Percentiles rank a stretch among this genome's conserved stretches.
These are phyloP conservation scores for Backusella sp. DNA, from an alignment of 192 early-diverging fungal species.

Conservation along the genomic window DNA sequence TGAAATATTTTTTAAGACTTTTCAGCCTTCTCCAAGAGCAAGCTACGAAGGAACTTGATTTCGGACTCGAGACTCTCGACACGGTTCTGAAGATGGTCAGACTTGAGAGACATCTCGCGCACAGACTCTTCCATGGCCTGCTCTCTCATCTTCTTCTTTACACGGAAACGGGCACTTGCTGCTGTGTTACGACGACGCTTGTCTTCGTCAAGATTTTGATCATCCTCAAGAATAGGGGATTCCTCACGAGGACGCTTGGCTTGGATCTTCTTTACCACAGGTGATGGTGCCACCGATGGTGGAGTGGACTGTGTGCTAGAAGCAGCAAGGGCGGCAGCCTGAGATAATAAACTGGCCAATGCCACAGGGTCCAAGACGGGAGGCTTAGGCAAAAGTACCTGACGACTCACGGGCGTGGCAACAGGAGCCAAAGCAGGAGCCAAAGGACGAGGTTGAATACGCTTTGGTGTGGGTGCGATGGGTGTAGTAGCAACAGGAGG, in stretches of 20 bases:
- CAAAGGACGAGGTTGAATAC: constrained; percentile 20
- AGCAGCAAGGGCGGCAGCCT: neutral
- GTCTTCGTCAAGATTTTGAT: constrained; percentile 64
- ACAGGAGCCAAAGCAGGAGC: constrained; percentile 5
- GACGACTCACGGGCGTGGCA: neutral
- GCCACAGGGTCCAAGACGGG: neutral
- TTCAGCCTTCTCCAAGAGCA: constrained; percentile 75
- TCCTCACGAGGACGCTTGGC: constrained; percentile 10
- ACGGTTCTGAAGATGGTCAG: constrained; percentile 70
- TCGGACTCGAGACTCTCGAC: constrained; percentile 87
- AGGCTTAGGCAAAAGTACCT: constrained; percentile 25
- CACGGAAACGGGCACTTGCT: constrained; percentile 91
- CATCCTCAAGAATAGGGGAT: neutral
- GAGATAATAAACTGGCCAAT: constrained; percentile 3
- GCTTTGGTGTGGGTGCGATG: neutral
- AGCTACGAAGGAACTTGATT: constrained; percentile 83
- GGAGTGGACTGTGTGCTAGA: neutral
- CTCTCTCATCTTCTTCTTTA: constrained; percentile 93
- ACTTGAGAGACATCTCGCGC: constrained; percentile 69
- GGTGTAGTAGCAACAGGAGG: neutral
- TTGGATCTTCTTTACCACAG: neutral
- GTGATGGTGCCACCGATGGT: neutral
- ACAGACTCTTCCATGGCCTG: constrained; percentile 82
- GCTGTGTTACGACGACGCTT: constrained; percentile 94
- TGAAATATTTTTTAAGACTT: constrained; percentile 16